These are phyloP conservation scores for Chloropicon primus DNA, from an alignment of 139 green algal genomes.

Conservation along the genomic window DNA sequence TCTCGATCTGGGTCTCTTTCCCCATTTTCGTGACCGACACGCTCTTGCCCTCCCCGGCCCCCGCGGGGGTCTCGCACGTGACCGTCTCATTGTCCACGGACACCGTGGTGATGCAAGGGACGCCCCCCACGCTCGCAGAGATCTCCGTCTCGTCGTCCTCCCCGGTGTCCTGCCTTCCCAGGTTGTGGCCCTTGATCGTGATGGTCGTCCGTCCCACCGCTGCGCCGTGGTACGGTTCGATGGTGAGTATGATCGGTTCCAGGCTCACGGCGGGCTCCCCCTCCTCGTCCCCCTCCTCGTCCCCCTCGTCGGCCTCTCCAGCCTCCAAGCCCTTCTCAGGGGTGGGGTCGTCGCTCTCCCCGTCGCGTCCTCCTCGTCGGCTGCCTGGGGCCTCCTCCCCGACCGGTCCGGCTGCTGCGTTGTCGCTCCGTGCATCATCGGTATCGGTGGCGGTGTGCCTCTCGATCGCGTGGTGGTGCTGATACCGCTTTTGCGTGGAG, in stretches of 20 bases:
- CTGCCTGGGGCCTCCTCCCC: too few species aligned
- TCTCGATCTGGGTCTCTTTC: background rate
- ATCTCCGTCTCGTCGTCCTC: background rate
- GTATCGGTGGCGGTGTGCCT: too few species aligned
- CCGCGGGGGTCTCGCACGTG: slow-evolving; percentile 5
- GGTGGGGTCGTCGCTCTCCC: background rate
- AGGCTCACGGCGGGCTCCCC: background rate
- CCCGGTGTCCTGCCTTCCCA: too few species aligned
- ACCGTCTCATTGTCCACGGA: slow-evolving; percentile 3
- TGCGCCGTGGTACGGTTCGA: slow-evolving; percentile 6
- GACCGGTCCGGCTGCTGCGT: too few species aligned
- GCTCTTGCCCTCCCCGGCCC: background rate
- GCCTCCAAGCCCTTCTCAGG: background rate
- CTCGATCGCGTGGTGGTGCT: too few species aligned
- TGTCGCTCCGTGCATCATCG: too few species aligned
- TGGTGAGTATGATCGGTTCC: slow-evolving; percentile 5
- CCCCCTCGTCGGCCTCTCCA: background rate
- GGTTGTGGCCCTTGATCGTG: slow-evolving; percentile 3
- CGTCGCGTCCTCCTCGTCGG: too few species aligned
- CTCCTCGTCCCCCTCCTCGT: slow-evolving; percentile 1
- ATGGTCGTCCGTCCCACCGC: background rate
- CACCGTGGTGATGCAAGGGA: background rate
- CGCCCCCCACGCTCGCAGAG: background rate
- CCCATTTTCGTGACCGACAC: slow-evolving; percentile 4
- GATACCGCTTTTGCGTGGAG: background rate